Evolutionary conservation across 345 rosid species (phyloP).

Genomic region (Ricinus communis): DNA sequence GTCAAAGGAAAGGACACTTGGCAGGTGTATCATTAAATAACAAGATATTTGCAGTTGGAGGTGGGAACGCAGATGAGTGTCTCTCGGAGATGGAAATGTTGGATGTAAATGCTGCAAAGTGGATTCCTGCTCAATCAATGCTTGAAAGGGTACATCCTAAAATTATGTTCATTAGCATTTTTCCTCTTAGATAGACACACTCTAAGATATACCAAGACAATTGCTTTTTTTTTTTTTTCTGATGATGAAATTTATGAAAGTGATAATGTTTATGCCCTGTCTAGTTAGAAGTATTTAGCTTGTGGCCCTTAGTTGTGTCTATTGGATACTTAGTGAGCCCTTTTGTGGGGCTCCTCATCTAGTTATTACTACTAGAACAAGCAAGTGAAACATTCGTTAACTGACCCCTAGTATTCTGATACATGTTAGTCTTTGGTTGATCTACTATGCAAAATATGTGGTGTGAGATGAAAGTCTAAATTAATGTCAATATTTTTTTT

Average conservation of each 20-base stretch:
- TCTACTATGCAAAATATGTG: not conserved
- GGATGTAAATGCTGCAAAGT: constrained; percentile 64
- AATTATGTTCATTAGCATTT: not conserved
- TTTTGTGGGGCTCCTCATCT: not conserved
- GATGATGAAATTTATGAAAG: not conserved
- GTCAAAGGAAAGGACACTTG: constrained; percentile 53
- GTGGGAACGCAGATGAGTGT: constrained; percentile 49
- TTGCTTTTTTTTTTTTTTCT: not conserved
- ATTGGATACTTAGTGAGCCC: not conserved
- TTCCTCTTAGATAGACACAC: not conserved
- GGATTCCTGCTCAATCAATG: constrained; percentile 69
- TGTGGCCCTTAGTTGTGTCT: not conserved
- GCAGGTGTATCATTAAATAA: constrained; percentile 55
- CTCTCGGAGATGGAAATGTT: constrained; percentile 84
- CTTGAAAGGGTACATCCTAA: constrained; percentile 47
- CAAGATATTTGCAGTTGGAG: constrained; percentile 70
- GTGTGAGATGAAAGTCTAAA: not conserved
- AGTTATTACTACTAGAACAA: not conserved
- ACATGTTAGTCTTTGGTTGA: not conserved
- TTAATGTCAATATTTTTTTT: not conserved
- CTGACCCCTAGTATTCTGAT: not conserved
- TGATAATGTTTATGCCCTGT: not conserved
- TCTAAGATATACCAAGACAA: not conserved
- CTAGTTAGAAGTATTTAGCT: not conserved
- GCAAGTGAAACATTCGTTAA: not conserved